A percentile compares a stretch with the other conserved stretches of the same genome.
These are phyloP conservation scores for Metahyphopichia silvanorum DNA, from an alignment of 805 yeast genomes.

Conservation along the genomic window DNA sequence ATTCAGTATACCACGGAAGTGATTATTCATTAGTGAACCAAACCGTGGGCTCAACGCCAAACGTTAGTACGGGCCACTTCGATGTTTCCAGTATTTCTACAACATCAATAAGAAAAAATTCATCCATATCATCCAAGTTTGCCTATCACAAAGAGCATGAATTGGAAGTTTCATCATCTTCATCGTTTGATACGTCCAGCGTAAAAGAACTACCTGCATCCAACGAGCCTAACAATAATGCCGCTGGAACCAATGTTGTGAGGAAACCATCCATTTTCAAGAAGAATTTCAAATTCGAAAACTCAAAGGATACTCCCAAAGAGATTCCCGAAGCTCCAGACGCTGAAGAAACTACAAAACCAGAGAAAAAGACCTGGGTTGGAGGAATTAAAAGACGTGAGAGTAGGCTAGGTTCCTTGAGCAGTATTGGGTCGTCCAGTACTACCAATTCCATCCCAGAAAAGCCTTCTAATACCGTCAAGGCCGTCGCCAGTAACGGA, in stretches of 20 bases:
- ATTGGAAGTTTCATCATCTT: conserved; percentile 1
- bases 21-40: conserved; percentile 20
- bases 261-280: conserved; percentile 20
- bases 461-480: no score
- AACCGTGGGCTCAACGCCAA: neutral
- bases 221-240: neutral
- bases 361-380: conserved; percentile 41
- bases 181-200: conserved; percentile 6
- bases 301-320: conserved; percentile 6
- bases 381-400: conserved; percentile 35
- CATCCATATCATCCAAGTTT: conserved; percentile 7
- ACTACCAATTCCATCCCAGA: no score
- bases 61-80: neutral
- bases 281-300: conserved; percentile 27
- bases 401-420: conserved; percentile 9
- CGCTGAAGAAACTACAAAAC: conserved; percentile 4
- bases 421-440: conserved; percentile 2
- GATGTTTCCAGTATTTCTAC: neutral
- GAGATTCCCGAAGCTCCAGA: conserved; percentile 3
- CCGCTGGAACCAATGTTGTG: neutral
- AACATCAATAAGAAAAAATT: neutral
- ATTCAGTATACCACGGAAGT: conserved; percentile 30
- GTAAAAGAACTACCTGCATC: conserved; percentile 5
- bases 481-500: no score
- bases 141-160: neutral